Evolutionary conservation across 2,329 filamentous ascomycete species (phyloP).

Genomic region (Alternaria arborescens): DNA sequence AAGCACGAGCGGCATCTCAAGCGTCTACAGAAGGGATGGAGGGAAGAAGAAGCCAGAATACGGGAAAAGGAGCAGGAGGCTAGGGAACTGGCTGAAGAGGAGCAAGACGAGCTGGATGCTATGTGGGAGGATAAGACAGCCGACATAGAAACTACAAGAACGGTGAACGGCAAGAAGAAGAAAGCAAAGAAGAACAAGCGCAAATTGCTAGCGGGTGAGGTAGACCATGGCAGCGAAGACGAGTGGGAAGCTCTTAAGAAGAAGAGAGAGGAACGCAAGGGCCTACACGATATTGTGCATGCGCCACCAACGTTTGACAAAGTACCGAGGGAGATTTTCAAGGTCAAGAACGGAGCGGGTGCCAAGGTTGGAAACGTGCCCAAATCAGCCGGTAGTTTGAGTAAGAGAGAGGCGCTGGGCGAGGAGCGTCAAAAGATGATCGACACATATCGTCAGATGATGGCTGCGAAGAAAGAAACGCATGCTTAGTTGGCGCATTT

Average conservation of each 20-base stretch:
- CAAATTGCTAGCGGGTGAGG: conserved; percentile 60
- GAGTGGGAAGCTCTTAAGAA: conserved; percentile 78
- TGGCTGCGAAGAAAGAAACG: conserved; percentile 54
- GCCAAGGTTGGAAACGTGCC: conserved; percentile 75
- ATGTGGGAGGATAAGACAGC: conserved; percentile 69
- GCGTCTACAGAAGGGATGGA: conserved; percentile 67
- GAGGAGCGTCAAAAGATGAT: conserved; percentile 74
- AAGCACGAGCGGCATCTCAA: conserved; percentile 83
- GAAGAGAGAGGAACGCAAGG: conserved; percentile 63
- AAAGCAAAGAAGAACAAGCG: conserved; percentile 60
- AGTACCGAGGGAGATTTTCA: conserved; percentile 69
- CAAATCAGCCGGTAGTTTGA: conserved; percentile 73
- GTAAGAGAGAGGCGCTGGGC: conserved; percentile 76
- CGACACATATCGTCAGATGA: conserved; percentile 75
- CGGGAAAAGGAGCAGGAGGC: conserved; percentile 82
- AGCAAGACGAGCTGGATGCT: conserved; percentile 69
- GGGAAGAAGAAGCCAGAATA: conserved; percentile 61
- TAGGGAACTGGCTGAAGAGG: conserved; percentile 70
- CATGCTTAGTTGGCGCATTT: neutral
- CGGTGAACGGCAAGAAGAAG: conserved; percentile 58
- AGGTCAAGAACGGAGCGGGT: conserved; percentile 69
- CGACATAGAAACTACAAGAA: conserved; percentile 64
- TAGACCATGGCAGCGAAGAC: conserved; percentile 69
- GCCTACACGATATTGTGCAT: conserved; percentile 68
- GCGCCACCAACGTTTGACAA: conserved; percentile 79